phyloP scores from a whole-genome alignment of 306 rosid species.

The Vachellia collinsii region DNA sequence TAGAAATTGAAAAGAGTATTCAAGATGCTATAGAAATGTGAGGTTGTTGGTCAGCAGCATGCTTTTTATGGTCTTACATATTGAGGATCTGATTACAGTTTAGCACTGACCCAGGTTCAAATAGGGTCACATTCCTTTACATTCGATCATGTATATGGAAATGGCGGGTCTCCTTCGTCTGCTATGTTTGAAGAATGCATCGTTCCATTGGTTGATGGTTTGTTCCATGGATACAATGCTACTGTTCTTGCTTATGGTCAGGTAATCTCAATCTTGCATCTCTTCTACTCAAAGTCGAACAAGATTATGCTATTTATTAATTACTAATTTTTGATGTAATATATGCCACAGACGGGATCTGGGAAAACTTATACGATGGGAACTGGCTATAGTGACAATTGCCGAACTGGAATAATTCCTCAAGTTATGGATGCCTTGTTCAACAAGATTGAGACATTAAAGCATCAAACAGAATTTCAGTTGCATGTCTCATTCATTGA shows the following conservation, averaged over 20 bases:
- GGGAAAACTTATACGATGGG: constrained; percentile 96
- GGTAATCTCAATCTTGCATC: constrained; percentile 51
- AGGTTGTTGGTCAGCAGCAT: constrained; percentile 32
- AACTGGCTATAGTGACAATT: constrained; percentile 66
- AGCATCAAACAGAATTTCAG: constrained; percentile 76
- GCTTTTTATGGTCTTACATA: constrained; percentile 22
- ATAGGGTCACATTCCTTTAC: constrained; percentile 82
- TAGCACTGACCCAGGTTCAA: constrained; percentile 62
- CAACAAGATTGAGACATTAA: constrained; percentile 67
- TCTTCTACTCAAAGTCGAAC: constrained; percentile 25
- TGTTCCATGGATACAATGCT: constrained; percentile 84
- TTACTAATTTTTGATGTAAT: constrained; percentile 33
- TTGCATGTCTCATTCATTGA: constrained; percentile 82
- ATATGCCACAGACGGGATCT: constrained; percentile 75
- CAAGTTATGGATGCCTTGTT: constrained; percentile 74
- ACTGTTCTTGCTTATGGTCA: constrained; percentile 93
- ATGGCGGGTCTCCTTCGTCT: constrained; percentile 66
- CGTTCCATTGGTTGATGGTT: constrained; percentile 75
- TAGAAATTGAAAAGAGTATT: not conserved
- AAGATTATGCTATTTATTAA: constrained; percentile 30
- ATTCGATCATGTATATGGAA: constrained; percentile 78
- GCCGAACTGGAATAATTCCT: constrained; percentile 63
- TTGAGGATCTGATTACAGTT: constrained; percentile 38
- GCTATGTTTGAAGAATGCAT: constrained; percentile 75
- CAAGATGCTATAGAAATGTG: not conserved